Percentiles rank a stretch among this genome's conserved stretches.
Conservation (phyloP, 2,329 filamentous ascomycete species). For the Neofusicoccum kwambonambiense region DNA sequence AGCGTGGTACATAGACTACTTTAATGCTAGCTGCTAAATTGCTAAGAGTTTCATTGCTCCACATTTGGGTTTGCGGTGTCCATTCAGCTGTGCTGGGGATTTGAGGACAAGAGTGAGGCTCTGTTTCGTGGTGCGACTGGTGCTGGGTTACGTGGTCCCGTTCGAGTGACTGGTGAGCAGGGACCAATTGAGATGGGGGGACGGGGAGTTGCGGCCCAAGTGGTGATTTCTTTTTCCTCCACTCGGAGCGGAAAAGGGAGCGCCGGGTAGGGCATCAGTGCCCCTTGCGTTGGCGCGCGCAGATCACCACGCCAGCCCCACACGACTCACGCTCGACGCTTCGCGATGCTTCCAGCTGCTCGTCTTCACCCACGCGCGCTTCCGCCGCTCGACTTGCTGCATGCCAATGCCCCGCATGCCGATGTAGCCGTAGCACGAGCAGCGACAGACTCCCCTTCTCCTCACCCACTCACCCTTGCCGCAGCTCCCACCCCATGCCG, state of each 20-base stretch:
- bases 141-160: not conserved
- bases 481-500: not conserved
- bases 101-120: not conserved
- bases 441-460: not conserved
- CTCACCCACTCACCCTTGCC: not conserved
- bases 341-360: constrained; percentile 5
- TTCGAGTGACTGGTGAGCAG: not conserved
- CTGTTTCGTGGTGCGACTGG: not conserved
- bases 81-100: not conserved
- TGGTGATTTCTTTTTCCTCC: too few relatives aligned
- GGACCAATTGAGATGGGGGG: not conserved
- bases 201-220: not conserved
- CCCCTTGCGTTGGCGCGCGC: not conserved
- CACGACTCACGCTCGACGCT: not conserved
- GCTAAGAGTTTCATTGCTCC: too few relatives aligned
- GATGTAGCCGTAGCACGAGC: not conserved
- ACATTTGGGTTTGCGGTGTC: too few relatives aligned
- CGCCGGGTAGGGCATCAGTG: not conserved
- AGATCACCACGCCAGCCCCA: too few relatives aligned
- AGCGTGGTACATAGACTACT: too few relatives aligned
- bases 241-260: too few relatives aligned
- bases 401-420: not conserved
- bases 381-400: not conserved
- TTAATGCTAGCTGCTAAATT: too few relatives aligned
- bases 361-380: too few relatives aligned